phyloP scores from a whole-genome alignment of 2,329 filamentous ascomycete species.

The Balansia obtecta region DNA sequence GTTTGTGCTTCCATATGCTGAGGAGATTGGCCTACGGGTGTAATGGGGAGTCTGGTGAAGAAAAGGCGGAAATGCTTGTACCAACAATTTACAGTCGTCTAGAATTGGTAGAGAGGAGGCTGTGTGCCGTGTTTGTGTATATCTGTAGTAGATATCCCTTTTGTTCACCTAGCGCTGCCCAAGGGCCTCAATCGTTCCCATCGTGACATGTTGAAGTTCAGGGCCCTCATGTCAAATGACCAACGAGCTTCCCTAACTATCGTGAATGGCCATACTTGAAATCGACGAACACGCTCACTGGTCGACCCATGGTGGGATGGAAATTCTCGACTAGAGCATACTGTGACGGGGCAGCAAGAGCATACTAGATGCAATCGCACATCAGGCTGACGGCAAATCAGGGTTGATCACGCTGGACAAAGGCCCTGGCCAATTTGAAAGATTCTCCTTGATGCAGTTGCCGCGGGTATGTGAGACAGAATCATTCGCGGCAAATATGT shows the following conservation, averaged over 20 bases:
- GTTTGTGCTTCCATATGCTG: slow-evolving; percentile 79
- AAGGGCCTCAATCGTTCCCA: not conserved
- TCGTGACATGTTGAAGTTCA: not conserved
- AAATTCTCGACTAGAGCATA: not conserved
- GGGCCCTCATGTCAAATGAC: no score
- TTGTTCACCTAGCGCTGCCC: slow-evolving; percentile 14
- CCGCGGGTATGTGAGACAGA: not conserved
- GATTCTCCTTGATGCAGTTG: not conserved
- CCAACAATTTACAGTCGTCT: slow-evolving; percentile 28
- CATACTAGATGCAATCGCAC: not conserved
- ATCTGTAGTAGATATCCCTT: slow-evolving; percentile 31
- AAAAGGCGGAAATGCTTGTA: slow-evolving; percentile 24
- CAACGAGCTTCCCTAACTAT: not conserved
- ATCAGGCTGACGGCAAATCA: not conserved
- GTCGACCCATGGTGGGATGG: not conserved
- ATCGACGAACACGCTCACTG: not conserved
- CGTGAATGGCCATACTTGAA: no score
- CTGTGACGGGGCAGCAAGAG: not conserved
- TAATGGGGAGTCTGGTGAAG: slow-evolving; percentile 40
- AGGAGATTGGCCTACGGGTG: slow-evolving; percentile 88
- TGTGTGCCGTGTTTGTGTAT: slow-evolving; percentile 27
- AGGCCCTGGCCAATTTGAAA: not conserved
- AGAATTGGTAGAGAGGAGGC: slow-evolving; percentile 21
- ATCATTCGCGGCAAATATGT: not conserved
- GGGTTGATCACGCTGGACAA: not conserved